Base-by-base conservation (phyloP, 192 early-diverging fungal species). In the Entrophospora sp. region DNA sequence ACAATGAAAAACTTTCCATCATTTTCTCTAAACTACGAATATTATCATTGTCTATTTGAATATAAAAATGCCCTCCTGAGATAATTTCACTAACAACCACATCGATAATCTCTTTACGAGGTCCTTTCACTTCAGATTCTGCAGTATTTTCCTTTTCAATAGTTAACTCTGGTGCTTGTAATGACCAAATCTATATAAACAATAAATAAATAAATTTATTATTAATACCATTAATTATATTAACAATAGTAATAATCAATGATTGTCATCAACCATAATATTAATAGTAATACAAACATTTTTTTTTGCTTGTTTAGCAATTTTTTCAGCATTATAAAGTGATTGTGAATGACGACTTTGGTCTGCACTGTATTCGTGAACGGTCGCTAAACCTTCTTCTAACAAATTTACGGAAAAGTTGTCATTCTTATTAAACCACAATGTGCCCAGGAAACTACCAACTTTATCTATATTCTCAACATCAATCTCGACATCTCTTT, bases 401-500 rank as follows among this genome's bases (percentile, higher is more conserved):
- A 97, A 73, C 37, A 99, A 77, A 14, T 74, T 58, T n/a, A 85
- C 78, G 1, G 91, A 87, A 37, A 94, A 70, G 69, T 91, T 95
- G 30, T 84, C 74, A 34, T 67, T 75, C 36, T 83, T 81, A 62
- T 75, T 71, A 9, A 86, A 66, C 74, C 86, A 93, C 68, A 99
- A 68, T n/a, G 85, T 75, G 13, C 95, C 95, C 63, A 97, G 90
- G 61, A 97, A 99, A 1, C 86, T 89, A 32, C 96, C 95, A 34
- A 84, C 84, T 78, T 95, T 94, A 72, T 99, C 96, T 16, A 87
- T 72, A 13, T 83, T 81, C 68, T 97, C 96, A 30, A 97, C 77
- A 57, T 88, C 86, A 44, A 95, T 78, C 68, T 99, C 92, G 9
- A 93, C 91, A 70, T 99, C 93, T 56, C 93, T 90, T 78, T 99